Percentiles rank a stretch among this genome's conserved stretches.
These are phyloP conservation scores for Pseudocercospora crystallina DNA, from an alignment of 2,329 filamentous ascomycete genomes.

Conservation along the genomic window DNA sequence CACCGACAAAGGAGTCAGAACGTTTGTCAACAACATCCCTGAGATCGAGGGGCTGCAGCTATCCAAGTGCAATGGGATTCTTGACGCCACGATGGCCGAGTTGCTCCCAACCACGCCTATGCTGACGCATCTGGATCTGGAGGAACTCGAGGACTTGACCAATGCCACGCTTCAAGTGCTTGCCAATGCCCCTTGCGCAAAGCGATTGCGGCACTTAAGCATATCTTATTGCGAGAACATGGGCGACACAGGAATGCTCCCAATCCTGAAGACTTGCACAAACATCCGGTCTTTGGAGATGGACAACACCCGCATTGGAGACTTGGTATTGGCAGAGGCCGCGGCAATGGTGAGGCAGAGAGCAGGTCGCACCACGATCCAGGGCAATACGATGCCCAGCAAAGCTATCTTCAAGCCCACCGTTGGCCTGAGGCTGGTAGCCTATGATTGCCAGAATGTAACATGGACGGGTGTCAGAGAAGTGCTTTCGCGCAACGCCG, in stretches of 20 bases:
- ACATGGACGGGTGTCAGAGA: constrained; percentile 91
- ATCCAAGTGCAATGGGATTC: constrained; percentile 72
- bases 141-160: constrained; percentile 76
- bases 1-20: constrained; percentile 69
- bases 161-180: constrained; percentile 74
- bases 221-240: constrained; percentile 87
- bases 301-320: constrained; percentile 90
- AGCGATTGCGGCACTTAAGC: constrained; percentile 73
- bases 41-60: constrained; percentile 80
- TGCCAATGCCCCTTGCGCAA: constrained; percentile 72
- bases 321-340: constrained; percentile 81
- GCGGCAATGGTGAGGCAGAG: constrained; percentile 71
- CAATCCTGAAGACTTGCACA: constrained; percentile 73
- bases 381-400: constrained; percentile 38
- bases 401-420: constrained; percentile 33
- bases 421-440: constrained; percentile 71
- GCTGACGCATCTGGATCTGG: constrained; percentile 83
- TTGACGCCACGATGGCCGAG: constrained; percentile 68
- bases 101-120: constrained; percentile 73
- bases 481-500: constrained; percentile 80
- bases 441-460: constrained; percentile 89
- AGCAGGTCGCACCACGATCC: constrained; percentile 40
- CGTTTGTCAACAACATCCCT: constrained; percentile 72
- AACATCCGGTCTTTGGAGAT: constrained; percentile 72
- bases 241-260: constrained; percentile 79